Base-by-base conservation (phyloP, 352 stramenopile genomes). In the Globisporangium ultimum region DNA sequence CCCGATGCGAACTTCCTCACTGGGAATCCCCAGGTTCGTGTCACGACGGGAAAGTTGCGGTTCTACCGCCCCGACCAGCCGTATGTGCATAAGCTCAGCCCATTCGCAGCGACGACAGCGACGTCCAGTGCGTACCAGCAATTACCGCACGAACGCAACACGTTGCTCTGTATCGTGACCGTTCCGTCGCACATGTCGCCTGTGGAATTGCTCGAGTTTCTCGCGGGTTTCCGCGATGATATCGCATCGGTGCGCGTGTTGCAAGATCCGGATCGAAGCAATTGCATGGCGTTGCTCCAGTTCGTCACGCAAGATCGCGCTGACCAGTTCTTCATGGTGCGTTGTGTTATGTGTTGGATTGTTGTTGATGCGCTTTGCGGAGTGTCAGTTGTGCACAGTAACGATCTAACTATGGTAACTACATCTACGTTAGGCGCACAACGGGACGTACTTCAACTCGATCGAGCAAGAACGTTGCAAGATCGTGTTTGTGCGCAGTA, bases 391-490 rank as follows among this genome's bases (percentile, higher is more conserved):
- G 24, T 28, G 24, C 24, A 5, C 5, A 28, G 24, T 28, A 28
- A 38, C 15, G n/a, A n/a, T 28, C 17, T 48, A 36, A 42, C 5
- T 47, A 2, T 58, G 1, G n/a, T 17, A 14, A 18, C 40, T 42
- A 47, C 17, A 15, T 21, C n/a, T 2, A 36, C 49, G 28, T 5
- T 36, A 93, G 68, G 83, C 81, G 24, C 90, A 93, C 63, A 96
- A 97, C 48, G 87, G 89, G 59, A 92, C 80, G 32, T 94, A 91
- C 58, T 97, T 97, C 66, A 97, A 95, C 67, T 97, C 89, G 55
- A 95, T 97, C 46, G 88, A 97, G 72, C 85, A 87, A 42, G 84
- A 96, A 57, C 77, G 80, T 9, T 97, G 88, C 70, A 89, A 91
- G 51, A 89, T 97, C 63, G 88, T 96, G 48, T 97, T 97, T 66